Evolutionary conservation across 1,139 yeast species (phyloP), one percentile per base, ranked within the genome.

Genomic region (Sugiyamaella japonica): DNA sequence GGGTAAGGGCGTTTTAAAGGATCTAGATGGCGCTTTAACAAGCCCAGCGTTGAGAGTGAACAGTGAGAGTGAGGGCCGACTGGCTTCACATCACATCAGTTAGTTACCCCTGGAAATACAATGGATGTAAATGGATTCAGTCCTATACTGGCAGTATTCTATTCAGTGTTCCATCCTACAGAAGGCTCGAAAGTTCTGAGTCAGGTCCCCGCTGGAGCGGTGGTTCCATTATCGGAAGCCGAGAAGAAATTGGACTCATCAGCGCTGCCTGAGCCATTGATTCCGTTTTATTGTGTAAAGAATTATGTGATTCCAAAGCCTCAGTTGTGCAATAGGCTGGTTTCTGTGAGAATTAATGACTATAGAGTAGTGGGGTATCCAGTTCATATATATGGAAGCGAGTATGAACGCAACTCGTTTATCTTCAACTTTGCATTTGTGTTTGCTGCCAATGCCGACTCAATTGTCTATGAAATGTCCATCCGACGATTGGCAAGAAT

Each of bases 301-400:
- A 91, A 89, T 74, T 93, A 89, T 67, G 83, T 93, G 48, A 91
- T 93, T 31, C 99, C 99, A 5, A 93, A 93, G 67, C 93, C 96
- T 0, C 90, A 86, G 54, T 76, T 95, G 39, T 93, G 98, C 70
- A 89, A 93, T 68, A 79, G 86, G 57, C 75, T 93, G 36, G 78
- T 95, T 13, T 81, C 95, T 1, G 78, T 90, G 61, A 85, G 88
- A 63, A 82, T 85, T 55, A 85, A 83, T 39, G 80, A 82, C 53
- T 87, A 80, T 66, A 76, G 90, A 56, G 82, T 93, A 2, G 80
- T 89, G 15, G 97, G 98, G n/a, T 90, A 83, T 66, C 99, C 99
- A 0, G 96, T 91, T 2, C 85, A 86, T 60, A 84, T 93, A 17
- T 83, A 82, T 58, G 87, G 85, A 47, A 71, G 84, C 9, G 81